A percentile compares a stretch with the other conserved stretches of the same genome.
These are phyloP conservation scores for Boletus patriciae DNA, from an alignment of 768 basidiomycete species.

Conservation along the genomic window DNA sequence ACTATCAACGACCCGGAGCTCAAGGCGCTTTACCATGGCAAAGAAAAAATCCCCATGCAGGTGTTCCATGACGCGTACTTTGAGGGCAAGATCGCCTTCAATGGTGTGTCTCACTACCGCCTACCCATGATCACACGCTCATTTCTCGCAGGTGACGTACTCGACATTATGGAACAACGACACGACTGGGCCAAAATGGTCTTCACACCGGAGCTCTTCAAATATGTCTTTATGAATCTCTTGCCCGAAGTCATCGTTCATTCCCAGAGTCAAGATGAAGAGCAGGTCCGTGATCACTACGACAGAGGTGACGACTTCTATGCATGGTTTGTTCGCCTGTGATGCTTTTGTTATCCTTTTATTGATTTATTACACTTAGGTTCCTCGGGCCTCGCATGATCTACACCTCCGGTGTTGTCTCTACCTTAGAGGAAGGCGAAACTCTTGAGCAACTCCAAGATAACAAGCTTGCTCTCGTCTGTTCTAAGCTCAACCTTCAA, in stretches of 20 bases:
- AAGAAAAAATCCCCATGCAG: constrained; percentile 96
- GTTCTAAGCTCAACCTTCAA: constrained; percentile 89
- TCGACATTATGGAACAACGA: constrained; percentile 90
- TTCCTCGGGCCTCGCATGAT: constrained; percentile 96
- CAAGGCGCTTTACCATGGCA: constrained; percentile 74
- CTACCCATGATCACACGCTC: not conserved
- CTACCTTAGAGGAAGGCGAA: constrained; percentile 66
- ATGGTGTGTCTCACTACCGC: constrained; percentile 52
- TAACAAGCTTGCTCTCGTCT: constrained; percentile 95
- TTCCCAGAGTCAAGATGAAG: constrained; percentile 87
- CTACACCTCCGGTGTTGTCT: constrained; percentile 92
- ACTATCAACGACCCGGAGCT: constrained; percentile 84
- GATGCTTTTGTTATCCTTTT: not conserved
- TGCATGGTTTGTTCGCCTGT: constrained; percentile 51
- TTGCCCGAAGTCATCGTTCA: constrained; percentile 94
- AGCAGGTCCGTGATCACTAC: constrained; percentile 94
- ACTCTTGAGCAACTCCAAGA: constrained; percentile 95
- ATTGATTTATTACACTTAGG: constrained; percentile 39
- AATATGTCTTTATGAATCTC: constrained; percentile 85
- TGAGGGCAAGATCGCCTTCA: constrained; percentile 94
- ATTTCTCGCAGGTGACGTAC: constrained; percentile 69
- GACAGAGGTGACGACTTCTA: constrained; percentile 98
- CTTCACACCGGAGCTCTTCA: constrained; percentile 89
- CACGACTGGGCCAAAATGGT: constrained; percentile 95
- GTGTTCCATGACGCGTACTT: constrained; percentile 97